Evolutionary conservation across 495 filamentous ascomycete genomes (phyloP), one percentile per base, ranked within the genome.

Genomic region (Aspergillus taichungensis): DNA sequence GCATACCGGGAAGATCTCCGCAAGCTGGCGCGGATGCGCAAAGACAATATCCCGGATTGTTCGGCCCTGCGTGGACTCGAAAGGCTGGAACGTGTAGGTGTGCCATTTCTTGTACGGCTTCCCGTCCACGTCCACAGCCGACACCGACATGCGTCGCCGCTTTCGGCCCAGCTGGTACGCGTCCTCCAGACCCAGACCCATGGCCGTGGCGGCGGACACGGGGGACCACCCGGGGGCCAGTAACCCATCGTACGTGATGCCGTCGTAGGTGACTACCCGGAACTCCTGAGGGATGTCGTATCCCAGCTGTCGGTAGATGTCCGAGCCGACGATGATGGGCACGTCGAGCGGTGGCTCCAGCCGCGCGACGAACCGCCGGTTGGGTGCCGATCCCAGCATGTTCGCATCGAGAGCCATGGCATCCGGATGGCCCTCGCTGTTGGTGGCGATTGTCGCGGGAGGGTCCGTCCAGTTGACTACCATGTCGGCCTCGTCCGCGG

Each of bases 311-410:
- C 77, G 68, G 37, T 82, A 80, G 30, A 97, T 78, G 6, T 84
- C 73, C 3, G 78, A 59, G 29, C 84, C 87, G 7, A 83, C 69
- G 30, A 72, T 60, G 30, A 82, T 73, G 0, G 91, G 83, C 37
- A 96, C 64, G 7, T 86, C 74, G 9, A 98, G 61, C 0, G 89
- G 85, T 5, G 92, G 92, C 40, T 95, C 84, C 30, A 97, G 78
- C 28, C 75, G 84, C 3, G 86, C 89, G 34, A 85, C 74, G 61
- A 98, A 97, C 13, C 83, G 80, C 34, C 88, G 81, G 30, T 90
- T 79, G 0, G 87, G 84, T 8, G 83, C 67, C 37, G 57, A 59
- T 13, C 65, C 71, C 1, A 74, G 37, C 63, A 69, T 69, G 51
- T 57, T 58, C 7, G 65, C 62, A 30, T 75, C 70, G 13, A 75